phyloP scores from a whole-genome alignment of 1,139 yeast species.

The Ogataea hybrid region DNA sequence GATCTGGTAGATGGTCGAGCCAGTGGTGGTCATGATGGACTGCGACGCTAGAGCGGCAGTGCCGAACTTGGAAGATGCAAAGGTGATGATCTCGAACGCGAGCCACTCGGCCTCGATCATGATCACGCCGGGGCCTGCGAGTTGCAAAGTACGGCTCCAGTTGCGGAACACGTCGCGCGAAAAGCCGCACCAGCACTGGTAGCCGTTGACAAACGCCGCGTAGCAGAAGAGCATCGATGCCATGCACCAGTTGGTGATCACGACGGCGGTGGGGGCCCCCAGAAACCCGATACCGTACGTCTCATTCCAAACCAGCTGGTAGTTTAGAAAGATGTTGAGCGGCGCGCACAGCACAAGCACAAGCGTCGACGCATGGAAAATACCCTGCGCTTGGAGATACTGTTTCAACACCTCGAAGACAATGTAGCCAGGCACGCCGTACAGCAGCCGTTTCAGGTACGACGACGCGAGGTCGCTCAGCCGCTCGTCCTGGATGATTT shows the following conservation, averaged over 20 bases:
- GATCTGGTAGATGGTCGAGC: constrained; percentile 66
- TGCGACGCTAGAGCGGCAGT: constrained; percentile 71
- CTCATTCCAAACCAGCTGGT: constrained; percentile 61
- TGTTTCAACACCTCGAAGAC: constrained; percentile 72
- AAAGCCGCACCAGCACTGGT: constrained; percentile 56
- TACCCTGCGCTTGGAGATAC: constrained; percentile 73
- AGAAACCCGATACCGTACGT: constrained; percentile 60
- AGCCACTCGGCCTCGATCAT: constrained; percentile 72
- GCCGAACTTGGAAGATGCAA: constrained; percentile 62
- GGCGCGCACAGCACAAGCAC: constrained; percentile 71
- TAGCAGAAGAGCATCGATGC: constrained; percentile 46
- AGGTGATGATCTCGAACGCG: constrained; percentile 64
- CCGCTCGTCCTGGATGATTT: constrained; percentile 48
- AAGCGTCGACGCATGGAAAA: constrained; percentile 75
- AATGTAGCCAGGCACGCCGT: constrained; percentile 72
- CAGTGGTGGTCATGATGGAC: constrained; percentile 66
- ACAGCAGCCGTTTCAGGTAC: constrained; percentile 51
- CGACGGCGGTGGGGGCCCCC: constrained; percentile 77
- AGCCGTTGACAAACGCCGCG: constrained; percentile 48
- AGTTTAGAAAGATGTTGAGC: constrained; percentile 60
- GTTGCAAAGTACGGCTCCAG: constrained; percentile 51
- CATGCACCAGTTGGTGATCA: constrained; percentile 69
- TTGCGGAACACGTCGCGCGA: constrained; percentile 41
- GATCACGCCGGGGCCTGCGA: constrained; percentile 60
- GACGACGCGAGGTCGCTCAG: constrained; percentile 54